Conservation (phyloP, 2,329 filamentous ascomycete genomes). For the Cladosporium sphaerospermum region DNA sequence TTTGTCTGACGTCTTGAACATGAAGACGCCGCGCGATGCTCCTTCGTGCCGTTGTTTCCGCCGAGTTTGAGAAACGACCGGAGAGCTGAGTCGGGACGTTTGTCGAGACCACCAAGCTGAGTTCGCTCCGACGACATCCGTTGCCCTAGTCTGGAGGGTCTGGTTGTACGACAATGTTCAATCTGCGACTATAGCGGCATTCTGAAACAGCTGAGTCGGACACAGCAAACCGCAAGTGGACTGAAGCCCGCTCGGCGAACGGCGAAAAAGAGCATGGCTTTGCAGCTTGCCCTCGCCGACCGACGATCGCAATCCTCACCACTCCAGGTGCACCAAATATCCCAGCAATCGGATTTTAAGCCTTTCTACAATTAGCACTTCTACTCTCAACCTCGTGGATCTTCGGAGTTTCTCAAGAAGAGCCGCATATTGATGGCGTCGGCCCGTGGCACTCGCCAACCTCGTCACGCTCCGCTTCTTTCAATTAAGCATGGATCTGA, state of each 20-base stretch:
- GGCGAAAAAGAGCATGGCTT: background rate
- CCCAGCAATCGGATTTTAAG: constrained; percentile 3
- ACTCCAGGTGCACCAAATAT: background rate
- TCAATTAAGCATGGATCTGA: background rate
- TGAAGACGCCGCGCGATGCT: too few species aligned
- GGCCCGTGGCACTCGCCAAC: background rate
- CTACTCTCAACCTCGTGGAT: background rate
- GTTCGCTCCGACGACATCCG: too few species aligned
- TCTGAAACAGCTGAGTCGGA: background rate
- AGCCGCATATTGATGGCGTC: background rate
- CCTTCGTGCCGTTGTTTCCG: too few species aligned
- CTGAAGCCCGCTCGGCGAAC: constrained; percentile 3
- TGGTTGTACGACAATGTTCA: background rate
- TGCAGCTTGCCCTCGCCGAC: background rate
- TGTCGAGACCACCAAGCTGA: too few species aligned
- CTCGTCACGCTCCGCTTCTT: background rate
- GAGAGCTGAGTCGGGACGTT: too few species aligned
- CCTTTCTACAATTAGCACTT: background rate
- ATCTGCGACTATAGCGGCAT: background rate
- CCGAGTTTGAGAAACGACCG: too few species aligned
- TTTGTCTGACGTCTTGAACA: too few species aligned
- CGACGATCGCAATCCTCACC: constrained; percentile 4
- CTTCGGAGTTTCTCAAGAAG: background rate
- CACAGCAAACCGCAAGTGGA: background rate
- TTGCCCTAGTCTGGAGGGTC: too few species aligned